These are phyloP conservation scores for Plectranthus barbatus DNA, from an alignment of 257 asterid genomes.

Conservation along the genomic window DNA sequence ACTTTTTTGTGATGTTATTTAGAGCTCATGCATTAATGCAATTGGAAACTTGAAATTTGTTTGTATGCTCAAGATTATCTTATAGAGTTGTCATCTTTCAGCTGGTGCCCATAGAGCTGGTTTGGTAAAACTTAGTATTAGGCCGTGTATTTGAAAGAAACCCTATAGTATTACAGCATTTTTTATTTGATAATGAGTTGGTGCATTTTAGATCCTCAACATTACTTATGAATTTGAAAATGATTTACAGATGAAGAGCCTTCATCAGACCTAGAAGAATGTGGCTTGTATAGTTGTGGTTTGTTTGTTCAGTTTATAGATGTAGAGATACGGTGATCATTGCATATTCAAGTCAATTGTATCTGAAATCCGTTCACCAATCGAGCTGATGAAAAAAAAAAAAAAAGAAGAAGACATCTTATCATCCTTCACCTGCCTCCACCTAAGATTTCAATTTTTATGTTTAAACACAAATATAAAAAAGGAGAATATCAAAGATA, in stretches of 20 bases:
- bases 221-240: constrained; percentile 6
- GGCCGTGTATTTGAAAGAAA: not conserved
- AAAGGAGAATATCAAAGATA: not conserved
- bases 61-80: not conserved
- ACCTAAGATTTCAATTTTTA: constrained; percentile 29
- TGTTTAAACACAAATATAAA: not conserved
- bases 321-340: not conserved
- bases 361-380: constrained; percentile 80
- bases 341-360: constrained; percentile 33
- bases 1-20: not conserved
- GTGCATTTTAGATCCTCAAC: not conserved
- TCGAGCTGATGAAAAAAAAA: constrained; percentile 91
- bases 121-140: not conserved
- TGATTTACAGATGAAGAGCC: constrained; percentile 18
- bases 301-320: not conserved
- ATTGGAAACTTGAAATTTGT: not conserved
- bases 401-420: no score
- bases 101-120: not conserved
- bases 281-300: not conserved
- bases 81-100: not conserved
- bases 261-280: constrained; percentile 4
- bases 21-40: not conserved
- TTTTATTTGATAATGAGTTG: not conserved
- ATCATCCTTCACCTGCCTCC: constrained; percentile 81
- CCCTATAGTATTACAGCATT: not conserved